These are phyloP conservation scores for Ascochyta koolunga DNA, from an alignment of 2,329 filamentous ascomycete species.

Conservation along the genomic window DNA sequence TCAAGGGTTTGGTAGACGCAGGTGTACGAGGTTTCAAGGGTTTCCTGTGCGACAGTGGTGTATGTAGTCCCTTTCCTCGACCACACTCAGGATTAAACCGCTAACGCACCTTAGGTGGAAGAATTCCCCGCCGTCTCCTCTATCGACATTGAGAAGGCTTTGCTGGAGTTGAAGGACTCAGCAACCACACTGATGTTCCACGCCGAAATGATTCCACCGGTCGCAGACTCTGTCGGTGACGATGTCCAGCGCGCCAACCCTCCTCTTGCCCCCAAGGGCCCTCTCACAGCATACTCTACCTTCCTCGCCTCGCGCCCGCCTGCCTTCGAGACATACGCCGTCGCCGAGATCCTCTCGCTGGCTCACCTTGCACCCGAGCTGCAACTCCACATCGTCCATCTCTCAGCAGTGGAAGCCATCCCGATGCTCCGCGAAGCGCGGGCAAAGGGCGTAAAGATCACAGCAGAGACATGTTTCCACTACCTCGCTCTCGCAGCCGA, in stretches of 20 bases:
- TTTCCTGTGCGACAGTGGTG: conserved; percentile 95
- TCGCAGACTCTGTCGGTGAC: conserved; percentile 78
- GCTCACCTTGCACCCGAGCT: conserved; percentile 80
- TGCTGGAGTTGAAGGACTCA: conserved; percentile 78
- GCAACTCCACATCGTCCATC: conserved; percentile 90
- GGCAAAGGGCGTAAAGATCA: conserved; percentile 77
- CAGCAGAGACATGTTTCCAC: conserved; percentile 94
- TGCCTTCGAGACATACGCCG: conserved; percentile 87
- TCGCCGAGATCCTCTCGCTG: conserved; percentile 83
- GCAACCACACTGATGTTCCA: conserved; percentile 98
- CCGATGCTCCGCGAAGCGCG: conserved; percentile 79
- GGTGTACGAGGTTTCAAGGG: conserved; percentile 97
- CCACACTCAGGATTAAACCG: not conserved
- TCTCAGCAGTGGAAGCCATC: conserved; percentile 88
- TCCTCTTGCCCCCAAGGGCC: conserved; percentile 72
- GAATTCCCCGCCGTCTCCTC: conserved; percentile 93
- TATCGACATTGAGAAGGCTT: conserved; percentile 77
- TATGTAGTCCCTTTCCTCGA: conserved; percentile 57
- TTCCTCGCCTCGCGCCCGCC: conserved; percentile 91
- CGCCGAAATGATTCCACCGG: conserved; percentile 95
- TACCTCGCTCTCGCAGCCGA: conserved; percentile 87
- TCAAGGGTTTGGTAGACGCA: conserved; percentile 79
- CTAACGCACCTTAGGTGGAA: conserved; percentile 67
- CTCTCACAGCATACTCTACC: conserved; percentile 79
- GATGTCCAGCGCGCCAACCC: conserved; percentile 72